Percentiles rank a stretch among this genome's conserved stretches.
Evolutionary conservation across 2,329 filamentous ascomycete species (phyloP).

Genomic region (Trichoderma brevicompactum): DNA sequence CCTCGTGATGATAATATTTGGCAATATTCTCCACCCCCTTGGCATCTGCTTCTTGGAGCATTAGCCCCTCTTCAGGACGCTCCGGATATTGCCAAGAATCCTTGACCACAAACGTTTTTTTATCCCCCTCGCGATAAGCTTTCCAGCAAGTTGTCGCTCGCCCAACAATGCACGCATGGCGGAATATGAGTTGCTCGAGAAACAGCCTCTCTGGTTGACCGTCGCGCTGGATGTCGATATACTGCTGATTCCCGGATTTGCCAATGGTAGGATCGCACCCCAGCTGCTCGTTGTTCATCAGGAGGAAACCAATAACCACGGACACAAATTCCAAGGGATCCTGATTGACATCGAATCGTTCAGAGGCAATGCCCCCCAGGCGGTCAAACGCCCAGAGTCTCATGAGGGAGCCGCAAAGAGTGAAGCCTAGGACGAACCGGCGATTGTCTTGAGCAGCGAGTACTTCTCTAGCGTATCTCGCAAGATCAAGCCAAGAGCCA

Average conservation of each 20-base stretch:
- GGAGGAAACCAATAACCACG: too few relatives aligned
- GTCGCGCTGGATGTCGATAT: not conserved
- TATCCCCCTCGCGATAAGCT: slow-evolving; percentile 39
- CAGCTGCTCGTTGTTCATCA: too few relatives aligned
- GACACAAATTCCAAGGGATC: too few relatives aligned
- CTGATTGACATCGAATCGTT: too few relatives aligned
- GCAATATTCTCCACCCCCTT: not conserved
- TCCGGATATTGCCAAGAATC: slow-evolving; percentile 49
- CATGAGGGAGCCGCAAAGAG: too few relatives aligned
- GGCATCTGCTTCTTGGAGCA: not conserved
- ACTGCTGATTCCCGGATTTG: too few relatives aligned
- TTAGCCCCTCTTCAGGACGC: not conserved
- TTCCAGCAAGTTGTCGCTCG: slow-evolving; percentile 52
- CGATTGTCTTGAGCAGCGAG: too few relatives aligned
- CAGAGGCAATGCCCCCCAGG: too few relatives aligned
- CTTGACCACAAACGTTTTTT: slow-evolving; percentile 48
- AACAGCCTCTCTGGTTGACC: not conserved
- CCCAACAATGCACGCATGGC: slow-evolving; percentile 42
- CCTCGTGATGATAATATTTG: not conserved
- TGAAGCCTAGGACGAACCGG: too few relatives aligned
- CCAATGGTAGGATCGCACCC: not conserved
- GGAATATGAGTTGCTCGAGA: not conserved
- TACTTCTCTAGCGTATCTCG: too few relatives aligned
- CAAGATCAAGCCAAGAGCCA: too few relatives aligned
- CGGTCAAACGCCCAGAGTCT: too few relatives aligned